phyloP scores from a whole-genome alignment of 352 stramenopile species.

The Phytophthora pinifolia region DNA sequence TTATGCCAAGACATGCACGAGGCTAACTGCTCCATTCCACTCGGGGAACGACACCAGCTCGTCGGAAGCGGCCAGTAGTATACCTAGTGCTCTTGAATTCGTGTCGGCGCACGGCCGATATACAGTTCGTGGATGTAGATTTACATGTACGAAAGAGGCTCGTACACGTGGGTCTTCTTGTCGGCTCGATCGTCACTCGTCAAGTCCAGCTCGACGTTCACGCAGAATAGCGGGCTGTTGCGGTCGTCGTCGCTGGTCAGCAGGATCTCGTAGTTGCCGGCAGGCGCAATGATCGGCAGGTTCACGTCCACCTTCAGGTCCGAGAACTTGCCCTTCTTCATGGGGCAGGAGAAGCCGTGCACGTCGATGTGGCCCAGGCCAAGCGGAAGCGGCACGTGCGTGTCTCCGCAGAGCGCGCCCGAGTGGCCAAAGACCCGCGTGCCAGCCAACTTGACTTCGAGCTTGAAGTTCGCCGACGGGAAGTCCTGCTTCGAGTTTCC shows the following conservation, averaged over 20 bases:
- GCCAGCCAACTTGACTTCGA: constrained; percentile 72
- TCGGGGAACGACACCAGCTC: background rate
- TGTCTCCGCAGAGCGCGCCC: constrained; percentile 76
- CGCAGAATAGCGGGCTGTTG: constrained; percentile 63
- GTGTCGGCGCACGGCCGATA: constrained; percentile 7
- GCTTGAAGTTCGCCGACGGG: constrained; percentile 59
- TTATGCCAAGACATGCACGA: constrained; percentile 11
- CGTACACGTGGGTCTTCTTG: constrained; percentile 68
- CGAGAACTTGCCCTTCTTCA: constrained; percentile 62
- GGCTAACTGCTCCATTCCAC: background rate
- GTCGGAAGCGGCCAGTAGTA: constrained; percentile 6
- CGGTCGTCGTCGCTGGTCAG: constrained; percentile 57
- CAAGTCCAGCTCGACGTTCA: constrained; percentile 77
- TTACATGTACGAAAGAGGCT: constrained; percentile 73
- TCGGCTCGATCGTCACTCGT: constrained; percentile 31
- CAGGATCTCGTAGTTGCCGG: constrained; percentile 82
- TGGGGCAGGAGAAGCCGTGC: constrained; percentile 74
- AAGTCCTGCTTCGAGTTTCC: constrained; percentile 74
- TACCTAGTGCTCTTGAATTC: constrained; percentile 25
- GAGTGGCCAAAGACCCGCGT: constrained; percentile 73
- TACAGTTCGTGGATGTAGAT: constrained; percentile 19
- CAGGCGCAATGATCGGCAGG: constrained; percentile 73
- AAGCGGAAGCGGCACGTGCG: constrained; percentile 75
- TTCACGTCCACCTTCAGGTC: constrained; percentile 83
- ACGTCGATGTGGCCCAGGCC: constrained; percentile 86